These are phyloP conservation scores for Beauveria sp. DNA, from an alignment of 2,329 filamentous ascomycete genomes.

Conservation along the genomic window DNA sequence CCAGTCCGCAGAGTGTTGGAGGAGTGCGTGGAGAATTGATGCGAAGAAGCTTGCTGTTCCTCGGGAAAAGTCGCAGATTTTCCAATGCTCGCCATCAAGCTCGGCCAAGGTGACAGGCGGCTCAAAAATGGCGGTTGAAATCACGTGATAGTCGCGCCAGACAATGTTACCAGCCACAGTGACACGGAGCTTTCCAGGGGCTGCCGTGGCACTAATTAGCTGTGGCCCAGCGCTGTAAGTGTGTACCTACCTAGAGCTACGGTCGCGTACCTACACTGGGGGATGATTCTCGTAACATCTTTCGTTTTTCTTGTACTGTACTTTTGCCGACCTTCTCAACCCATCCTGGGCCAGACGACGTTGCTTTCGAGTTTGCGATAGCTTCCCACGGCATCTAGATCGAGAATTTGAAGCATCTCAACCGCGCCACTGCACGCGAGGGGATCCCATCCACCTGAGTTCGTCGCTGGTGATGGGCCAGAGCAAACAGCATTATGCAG, in stretches of 20 bases:
- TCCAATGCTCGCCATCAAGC: constrained; percentile 24
- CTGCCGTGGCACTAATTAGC: constrained; percentile 2
- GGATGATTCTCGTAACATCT: not conserved
- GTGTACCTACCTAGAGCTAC: too few relatives aligned
- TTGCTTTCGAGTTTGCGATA: not conserved
- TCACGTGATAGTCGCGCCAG: constrained; percentile 8
- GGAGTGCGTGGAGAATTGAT: constrained; percentile 31
- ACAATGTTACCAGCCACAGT: not conserved
- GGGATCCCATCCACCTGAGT: not conserved
- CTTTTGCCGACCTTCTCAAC: not conserved
- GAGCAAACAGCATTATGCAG: constrained; percentile 44
- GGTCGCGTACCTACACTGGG: not conserved
- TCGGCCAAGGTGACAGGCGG: constrained; percentile 19
- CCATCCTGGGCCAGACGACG: not conserved
- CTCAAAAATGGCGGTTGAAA: constrained; percentile 7
- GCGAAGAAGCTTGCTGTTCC: constrained; percentile 32
- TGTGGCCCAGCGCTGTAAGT: not conserved
- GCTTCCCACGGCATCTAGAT: not conserved
- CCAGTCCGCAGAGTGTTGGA: constrained; percentile 32
- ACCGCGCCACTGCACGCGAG: not conserved
- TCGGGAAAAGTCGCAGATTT: constrained; percentile 44
- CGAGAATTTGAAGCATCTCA: not conserved
- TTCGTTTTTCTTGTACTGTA: not conserved
- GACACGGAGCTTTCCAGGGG: not conserved
- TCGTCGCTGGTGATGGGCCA: constrained; percentile 9